Base-by-base conservation (phyloP, 1,139 yeast species). In the Debaryomyces nepalensis region DNA sequence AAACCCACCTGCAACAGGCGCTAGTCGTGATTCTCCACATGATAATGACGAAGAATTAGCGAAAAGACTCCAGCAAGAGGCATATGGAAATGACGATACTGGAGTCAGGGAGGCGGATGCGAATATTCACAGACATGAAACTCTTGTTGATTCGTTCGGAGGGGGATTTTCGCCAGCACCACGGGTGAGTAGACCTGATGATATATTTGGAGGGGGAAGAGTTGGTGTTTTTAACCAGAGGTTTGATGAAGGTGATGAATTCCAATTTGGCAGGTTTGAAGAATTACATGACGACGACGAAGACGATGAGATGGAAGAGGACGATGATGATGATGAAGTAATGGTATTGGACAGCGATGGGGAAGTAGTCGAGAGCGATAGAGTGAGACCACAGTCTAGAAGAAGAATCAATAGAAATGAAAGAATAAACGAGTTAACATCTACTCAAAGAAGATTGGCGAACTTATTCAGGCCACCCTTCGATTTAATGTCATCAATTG, bases 381-480 rank as follows among this genome's bases (percentile, higher is more conserved):
- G 40, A 21, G 52, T 50, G 40, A 47, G 29, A 38, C 59, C 61
- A 9, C 36, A 50, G 22, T 57, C 62, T 4, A 52, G 75, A 42
- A 59, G 76, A 53, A 55, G 70, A 46, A 53, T 59, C 26, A 48
- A 57, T 35, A 57, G 71, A 46, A 50, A 50, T n/a, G 39, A 50
- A 9, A 56, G 74, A 39, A 51, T 59, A 29, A 52, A 46, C 26
- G 75, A 67, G 43, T 57, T 81, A 55, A 77, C 86, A 0, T 71
- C 80, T 6, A 82, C 87, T 11, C 95, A 86, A 56, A 66, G 81
- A 46, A 71, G 95, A 43, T 70, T 93, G 42, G 97, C 97, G 4
- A 77, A 77, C 47, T 70, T 93, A 27, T 93, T 91, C 64, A 73
- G 95, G 48, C 99, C 99, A 0, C 99, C 99, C 0, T 93, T 89